Conservation (phyloP, 495 filamentous ascomycete species). For the Elaphomyces granulatus region DNA sequence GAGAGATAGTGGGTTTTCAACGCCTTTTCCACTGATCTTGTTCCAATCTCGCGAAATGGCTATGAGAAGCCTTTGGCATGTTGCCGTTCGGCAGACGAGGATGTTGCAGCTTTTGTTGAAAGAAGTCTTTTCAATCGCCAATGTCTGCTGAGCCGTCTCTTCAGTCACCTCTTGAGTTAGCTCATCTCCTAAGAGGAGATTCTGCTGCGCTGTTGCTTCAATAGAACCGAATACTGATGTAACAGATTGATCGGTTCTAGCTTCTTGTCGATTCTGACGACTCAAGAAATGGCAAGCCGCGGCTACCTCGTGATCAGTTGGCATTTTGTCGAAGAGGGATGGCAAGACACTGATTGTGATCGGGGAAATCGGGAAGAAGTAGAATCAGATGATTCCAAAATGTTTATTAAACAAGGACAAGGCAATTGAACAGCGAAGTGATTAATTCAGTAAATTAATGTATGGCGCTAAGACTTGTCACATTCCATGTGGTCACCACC, state of each 20-base stretch:
- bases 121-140: neutral
- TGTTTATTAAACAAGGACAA: too few species aligned
- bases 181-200: neutral
- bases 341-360: too few species aligned
- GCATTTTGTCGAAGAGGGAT: too few species aligned
- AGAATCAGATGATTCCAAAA: too few species aligned
- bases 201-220: neutral
- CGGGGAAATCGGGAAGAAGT: too few species aligned
- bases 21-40: neutral
- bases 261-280: too few species aligned
- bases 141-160: neutral
- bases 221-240: too few species aligned
- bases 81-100: neutral
- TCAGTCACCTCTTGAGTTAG: neutral
- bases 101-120: neutral
- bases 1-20: neutral
- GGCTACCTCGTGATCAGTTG: too few species aligned
- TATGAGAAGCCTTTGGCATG: neutral
- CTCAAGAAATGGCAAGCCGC: too few species aligned
- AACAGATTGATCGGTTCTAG: too few species aligned
- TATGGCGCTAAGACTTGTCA: constrained; percentile 9
- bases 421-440: neutral
- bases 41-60: neutral
- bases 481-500: constrained; percentile 15
- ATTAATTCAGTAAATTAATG: too few species aligned